phyloP scores from a whole-genome alignment of 768 basidiomycete genomes.

The Kwoniella sp. region DNA sequence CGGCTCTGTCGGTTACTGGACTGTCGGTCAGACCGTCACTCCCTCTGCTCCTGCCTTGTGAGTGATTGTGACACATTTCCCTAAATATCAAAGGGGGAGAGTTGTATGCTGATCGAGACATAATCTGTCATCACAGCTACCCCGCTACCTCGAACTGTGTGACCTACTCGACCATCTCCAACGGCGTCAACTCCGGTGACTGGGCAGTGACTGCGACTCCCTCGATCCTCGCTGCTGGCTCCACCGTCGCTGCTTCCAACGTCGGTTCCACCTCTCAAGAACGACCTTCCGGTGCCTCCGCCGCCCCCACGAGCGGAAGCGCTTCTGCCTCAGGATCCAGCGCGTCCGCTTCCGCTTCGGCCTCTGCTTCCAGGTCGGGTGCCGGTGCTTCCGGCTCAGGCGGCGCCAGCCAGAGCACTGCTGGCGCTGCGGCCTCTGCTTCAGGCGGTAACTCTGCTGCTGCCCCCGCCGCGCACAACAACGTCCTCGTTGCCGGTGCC shows the following conservation, averaged over 20 bases:
- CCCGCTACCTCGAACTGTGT: slow-evolving; percentile 58
- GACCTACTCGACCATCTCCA: slow-evolving; percentile 54
- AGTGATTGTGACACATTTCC: not conserved
- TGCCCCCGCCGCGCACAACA: not conserved
- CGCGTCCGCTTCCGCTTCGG: slow-evolving; percentile 58
- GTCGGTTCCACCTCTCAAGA: slow-evolving; percentile 32
- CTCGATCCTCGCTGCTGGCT: slow-evolving; percentile 28
- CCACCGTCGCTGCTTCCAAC: slow-evolving; percentile 24
- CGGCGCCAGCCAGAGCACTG: not conserved
- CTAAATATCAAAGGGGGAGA: too few species aligned
- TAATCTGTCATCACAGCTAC: slow-evolving; percentile 27
- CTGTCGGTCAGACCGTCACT: slow-evolving; percentile 56
- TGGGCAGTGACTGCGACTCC: slow-evolving; percentile 42
- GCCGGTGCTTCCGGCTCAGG: slow-evolving; percentile 19
- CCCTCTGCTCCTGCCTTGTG: slow-evolving; percentile 45
- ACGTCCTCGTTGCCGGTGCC: slow-evolving; percentile 3
- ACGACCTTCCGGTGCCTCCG: slow-evolving; percentile 20
- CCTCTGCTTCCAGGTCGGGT: slow-evolving; percentile 20
- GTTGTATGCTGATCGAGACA: too few species aligned
- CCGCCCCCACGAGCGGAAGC: slow-evolving; percentile 54
- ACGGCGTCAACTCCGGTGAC: slow-evolving; percentile 48
- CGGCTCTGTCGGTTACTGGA: slow-evolving; percentile 37
- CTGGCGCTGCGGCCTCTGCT: not conserved
- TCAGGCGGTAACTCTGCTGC: slow-evolving; percentile 10
- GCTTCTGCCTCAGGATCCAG: slow-evolving; percentile 61